Evolutionary conservation across 345 rosid species (phyloP), one percentile per base, ranked within the genome.

Genomic region (Durio zibethinus): DNA sequence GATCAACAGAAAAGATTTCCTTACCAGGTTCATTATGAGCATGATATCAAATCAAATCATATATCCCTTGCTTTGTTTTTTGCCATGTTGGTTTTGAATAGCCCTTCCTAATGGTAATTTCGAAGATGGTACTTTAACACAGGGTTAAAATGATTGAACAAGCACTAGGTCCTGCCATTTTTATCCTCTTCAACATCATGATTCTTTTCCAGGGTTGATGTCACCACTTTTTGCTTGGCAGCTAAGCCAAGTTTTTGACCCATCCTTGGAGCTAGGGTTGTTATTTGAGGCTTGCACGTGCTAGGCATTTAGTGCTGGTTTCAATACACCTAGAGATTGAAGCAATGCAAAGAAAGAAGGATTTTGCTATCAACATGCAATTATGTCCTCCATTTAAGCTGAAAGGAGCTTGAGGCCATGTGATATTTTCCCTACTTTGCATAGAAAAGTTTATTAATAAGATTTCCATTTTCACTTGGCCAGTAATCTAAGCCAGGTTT

Each of bases 291-390:
- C 76, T 33, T 73, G 75, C 86, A 81, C 79, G 72, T 79, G 83
- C 75, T 69, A 33, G 57, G 77, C 82, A 80, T 54, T 59, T 33
- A 42, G 64, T 78, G 80, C 52, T 70, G 31, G 20, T 74, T 81
- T 76, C 82, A 59, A 69, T 48, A 73, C 33, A 62, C 53, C 50
- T 57, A 43, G 85, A 77, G 87, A 78, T 82, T 75, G 73, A 65
- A 43, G 79, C 45, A 68, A 67, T 70, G 69, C 29, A 35, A 10
- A 47, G 56, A 10, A 15, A 45, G 5, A 43, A 27, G 71, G n/a
- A 15, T 7, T 76, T 76, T 80, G 14, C 29, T 42, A 53, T 38
- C 23, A 21, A 42, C 62, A 48, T 60, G 33, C 77, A 70, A 78
- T 78, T 54, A 76, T 74, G 54, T 52, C 75, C 54, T 62, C 57